A percentile compares a stretch with the other conserved stretches of the same genome.
These are phyloP conservation scores for Globisporangium recalcitrans DNA, from an alignment of 352 stramenopile species.

Conservation along the genomic window DNA sequence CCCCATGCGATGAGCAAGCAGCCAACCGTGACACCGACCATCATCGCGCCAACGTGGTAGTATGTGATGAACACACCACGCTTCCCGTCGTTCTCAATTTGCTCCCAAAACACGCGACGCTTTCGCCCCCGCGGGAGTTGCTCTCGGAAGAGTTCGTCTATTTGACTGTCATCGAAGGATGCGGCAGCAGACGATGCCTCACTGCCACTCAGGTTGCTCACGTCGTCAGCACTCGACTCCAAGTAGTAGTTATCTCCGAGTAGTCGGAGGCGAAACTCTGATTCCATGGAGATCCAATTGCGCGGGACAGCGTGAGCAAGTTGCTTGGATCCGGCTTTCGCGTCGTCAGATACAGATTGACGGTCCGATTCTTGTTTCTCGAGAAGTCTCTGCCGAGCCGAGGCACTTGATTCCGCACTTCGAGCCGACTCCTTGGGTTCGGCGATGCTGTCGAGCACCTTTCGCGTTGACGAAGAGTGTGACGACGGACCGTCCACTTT, in stretches of 20 bases:
- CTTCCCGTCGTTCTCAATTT: constrained; percentile 71
- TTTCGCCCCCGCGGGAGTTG: constrained; percentile 11
- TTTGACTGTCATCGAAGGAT: constrained; percentile 22
- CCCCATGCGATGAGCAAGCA: constrained; percentile 63
- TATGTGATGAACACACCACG: constrained; percentile 79
- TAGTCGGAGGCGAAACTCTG: constrained; percentile 41
- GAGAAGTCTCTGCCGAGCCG: constrained; percentile 4
- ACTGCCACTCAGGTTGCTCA: constrained; percentile 20
- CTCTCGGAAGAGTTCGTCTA: constrained; percentile 24
- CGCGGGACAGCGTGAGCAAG: constrained; percentile 18
- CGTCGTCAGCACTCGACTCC: constrained; percentile 37
- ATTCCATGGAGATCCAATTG: constrained; percentile 30
- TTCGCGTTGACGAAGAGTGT: constrained; percentile 13
- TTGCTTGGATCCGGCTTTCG: constrained; percentile 18
- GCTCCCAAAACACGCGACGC: constrained; percentile 55
- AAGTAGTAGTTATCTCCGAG: constrained; percentile 62
- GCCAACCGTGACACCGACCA: constrained; percentile 33
- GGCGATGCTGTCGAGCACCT: not conserved
- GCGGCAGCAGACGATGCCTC: constrained; percentile 4
- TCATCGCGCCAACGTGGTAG: constrained; percentile 63
- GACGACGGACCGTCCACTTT: constrained; percentile 66
- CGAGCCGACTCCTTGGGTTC: not conserved
- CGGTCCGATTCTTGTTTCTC: not conserved
- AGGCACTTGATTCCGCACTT: not conserved
- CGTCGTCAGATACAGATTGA: not conserved